phyloP scores from a whole-genome alignment of 208 protist genomes.

The Leishmania tarentolae region DNA sequence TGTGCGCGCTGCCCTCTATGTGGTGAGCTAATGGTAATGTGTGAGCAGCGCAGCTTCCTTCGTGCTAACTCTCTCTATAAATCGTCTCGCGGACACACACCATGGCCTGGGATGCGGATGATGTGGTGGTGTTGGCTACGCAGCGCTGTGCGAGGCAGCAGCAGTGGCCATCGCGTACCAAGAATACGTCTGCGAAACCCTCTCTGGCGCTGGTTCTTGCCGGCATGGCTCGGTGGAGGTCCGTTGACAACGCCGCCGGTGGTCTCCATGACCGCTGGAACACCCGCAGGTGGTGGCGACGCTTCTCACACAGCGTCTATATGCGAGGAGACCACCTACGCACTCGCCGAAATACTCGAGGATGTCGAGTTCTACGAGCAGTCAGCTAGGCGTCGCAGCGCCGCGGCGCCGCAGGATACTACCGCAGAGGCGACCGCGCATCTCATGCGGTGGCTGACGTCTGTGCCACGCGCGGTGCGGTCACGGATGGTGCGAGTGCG shows the following conservation, averaged over 20 bases:
- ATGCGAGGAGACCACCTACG: not conserved
- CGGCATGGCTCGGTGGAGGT: slow-evolving; percentile 12
- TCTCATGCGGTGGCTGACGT: slow-evolving; percentile 29
- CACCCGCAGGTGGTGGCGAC: not conserved
- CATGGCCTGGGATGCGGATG: slow-evolving; percentile 20
- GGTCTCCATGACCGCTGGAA: not conserved
- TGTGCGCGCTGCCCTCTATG: slow-evolving; percentile 63
- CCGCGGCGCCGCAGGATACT: slow-evolving; percentile 25
- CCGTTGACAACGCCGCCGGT: not conserved
- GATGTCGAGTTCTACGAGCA: slow-evolving; percentile 32
- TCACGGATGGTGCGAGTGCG: slow-evolving; percentile 1
- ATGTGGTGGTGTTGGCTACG: slow-evolving; percentile 28
- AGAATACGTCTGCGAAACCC: slow-evolving; percentile 18
- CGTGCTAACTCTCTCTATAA: slow-evolving; percentile 15
- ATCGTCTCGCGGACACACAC: slow-evolving; percentile 1
- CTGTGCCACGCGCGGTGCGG: slow-evolving; percentile 5
- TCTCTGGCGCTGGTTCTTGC: slow-evolving; percentile 29
- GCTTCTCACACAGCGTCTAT: not conserved
- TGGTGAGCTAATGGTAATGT: slow-evolving; percentile 41
- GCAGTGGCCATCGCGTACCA: slow-evolving; percentile 11
- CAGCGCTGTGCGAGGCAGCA: slow-evolving; percentile 22
- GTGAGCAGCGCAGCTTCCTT: slow-evolving; percentile 19
- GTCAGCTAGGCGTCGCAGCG: slow-evolving; percentile 27
- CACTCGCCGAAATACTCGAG: slow-evolving; percentile 17
- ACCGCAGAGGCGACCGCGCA: slow-evolving; percentile 19